Evolutionary conservation across 176 grass and related monocot species (phyloP).

Genomic region (Rhynchospora tenuis): DNA sequence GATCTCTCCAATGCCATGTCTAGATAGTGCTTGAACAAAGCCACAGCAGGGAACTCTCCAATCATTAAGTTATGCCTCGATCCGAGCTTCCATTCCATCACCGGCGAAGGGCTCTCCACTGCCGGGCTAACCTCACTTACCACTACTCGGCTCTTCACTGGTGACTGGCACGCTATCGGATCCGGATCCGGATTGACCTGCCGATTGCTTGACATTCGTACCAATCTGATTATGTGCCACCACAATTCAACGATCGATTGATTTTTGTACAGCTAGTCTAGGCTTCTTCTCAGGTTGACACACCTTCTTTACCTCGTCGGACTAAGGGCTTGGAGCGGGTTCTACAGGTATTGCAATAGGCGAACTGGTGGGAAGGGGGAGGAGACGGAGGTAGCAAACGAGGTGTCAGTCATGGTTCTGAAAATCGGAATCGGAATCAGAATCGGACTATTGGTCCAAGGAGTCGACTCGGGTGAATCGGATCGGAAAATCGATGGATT

Average conservation of each 20-base stretch:
- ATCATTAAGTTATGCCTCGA: slow-evolving; percentile 32
- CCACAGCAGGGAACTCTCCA: slow-evolving; percentile 56
- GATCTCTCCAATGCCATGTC: slow-evolving; percentile 57
- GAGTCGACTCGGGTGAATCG: no score
- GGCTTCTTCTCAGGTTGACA: no score
- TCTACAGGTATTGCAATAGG: slow-evolving; percentile 25
- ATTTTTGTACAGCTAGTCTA: slow-evolving; percentile 28
- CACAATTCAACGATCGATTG: slow-evolving; percentile 38
- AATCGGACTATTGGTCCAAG: no score
- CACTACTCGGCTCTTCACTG: slow-evolving; percentile 15
- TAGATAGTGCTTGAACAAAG: slow-evolving; percentile 76
- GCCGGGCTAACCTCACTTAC: slow-evolving; percentile 27
- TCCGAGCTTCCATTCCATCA: slow-evolving; percentile 12
- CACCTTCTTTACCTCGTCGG: slow-evolving; percentile 30
- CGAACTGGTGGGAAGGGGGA: neutral
- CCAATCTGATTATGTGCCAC: slow-evolving; percentile 15
- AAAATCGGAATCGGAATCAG: no score
- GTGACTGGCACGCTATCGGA: slow-evolving; percentile 18
- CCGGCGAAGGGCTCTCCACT: slow-evolving; percentile 42
- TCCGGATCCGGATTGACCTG: neutral
- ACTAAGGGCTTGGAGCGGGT: slow-evolving; percentile 14
- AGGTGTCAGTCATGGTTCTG: no score
- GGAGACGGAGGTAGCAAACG: neutral
- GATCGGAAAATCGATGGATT: slow-evolving; percentile 12
- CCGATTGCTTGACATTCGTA: neutral